phyloP scores from a whole-genome alignment of 2,329 filamentous ascomycete genomes.

The Diplocarpon mali region DNA sequence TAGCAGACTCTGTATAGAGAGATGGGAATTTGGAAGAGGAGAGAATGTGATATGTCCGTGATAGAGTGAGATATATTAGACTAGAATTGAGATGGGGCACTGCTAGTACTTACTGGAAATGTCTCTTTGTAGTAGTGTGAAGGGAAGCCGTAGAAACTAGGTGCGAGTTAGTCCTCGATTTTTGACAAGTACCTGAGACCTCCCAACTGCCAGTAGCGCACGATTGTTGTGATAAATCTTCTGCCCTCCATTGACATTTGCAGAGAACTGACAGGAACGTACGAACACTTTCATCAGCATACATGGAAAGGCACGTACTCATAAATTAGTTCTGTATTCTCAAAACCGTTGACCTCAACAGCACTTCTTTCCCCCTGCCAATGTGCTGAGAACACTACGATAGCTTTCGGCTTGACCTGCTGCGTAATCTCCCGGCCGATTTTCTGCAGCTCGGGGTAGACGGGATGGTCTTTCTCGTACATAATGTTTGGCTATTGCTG shows the following conservation, averaged over 20 bases:
- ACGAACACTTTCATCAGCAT: neutral
- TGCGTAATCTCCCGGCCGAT: constrained; percentile 62
- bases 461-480: constrained; percentile 58
- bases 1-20: no score
- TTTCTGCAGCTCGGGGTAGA: constrained; percentile 49
- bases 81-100: no score
- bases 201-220: no score
- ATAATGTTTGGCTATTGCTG: constrained; percentile 47
- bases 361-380: constrained; percentile 51
- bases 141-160: constrained; percentile 60
- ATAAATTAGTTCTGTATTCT: constrained; percentile 56
- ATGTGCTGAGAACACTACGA: constrained; percentile 68
- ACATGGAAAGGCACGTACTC: constrained; percentile 36
- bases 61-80: no score
- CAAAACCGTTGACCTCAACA: constrained; percentile 55
- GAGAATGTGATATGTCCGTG: no score
- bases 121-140: constrained; percentile 55
- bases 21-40: no score
- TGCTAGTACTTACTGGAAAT: constrained; percentile 35
- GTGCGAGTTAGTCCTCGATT: neutral
- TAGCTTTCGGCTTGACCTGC: constrained; percentile 57
- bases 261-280: neutral
- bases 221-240: no score
- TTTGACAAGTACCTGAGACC: no score
- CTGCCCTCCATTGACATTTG: no score